Evolutionary conservation across 2,329 filamentous ascomycete species (phyloP), one percentile per base, ranked within the genome.

Genomic region (Nigrograna mackinnonii): DNA sequence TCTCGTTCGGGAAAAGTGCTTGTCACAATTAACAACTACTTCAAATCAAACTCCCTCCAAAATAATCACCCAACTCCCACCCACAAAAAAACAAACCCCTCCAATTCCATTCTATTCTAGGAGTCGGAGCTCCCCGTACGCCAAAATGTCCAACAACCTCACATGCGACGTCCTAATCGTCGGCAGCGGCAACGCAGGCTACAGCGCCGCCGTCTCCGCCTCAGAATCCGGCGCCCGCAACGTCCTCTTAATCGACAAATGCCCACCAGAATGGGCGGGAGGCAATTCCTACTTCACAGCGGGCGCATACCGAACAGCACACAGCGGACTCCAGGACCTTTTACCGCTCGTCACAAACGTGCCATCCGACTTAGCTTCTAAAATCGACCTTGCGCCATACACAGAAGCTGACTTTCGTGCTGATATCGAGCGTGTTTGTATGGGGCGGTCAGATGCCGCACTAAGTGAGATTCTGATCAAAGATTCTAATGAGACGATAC

Each of bases 221-320:
- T 71, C 72, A 1, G 64, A 83, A 47, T 54, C 68, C 37, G 73
- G 76, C 4, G 71, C 71, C 3, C 44, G 49, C 18, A 53, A 61
- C 0, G 75, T 85, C 3, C 55, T 83, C 1, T 59, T 86, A 12
- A 72, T 86, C 40, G 83, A 86, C 52, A 84, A 82, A 60, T 78
- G 76, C 31, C 81, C 82, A 0, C 55, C 74, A 39, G 62, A 72
- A 4, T 84, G 81, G 78, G 79, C 76, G 0, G 84, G 83, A 11
- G 83, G 83, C 1, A 86, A 86, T 55, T 75, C 75, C 0, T 85
- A 78, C 55, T 86, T 85, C 67, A 86, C 83, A 0, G 83, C 84
- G 0, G 84, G 82, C 1, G 83, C 82, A 2, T 84, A 79, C 57
- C 77, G 85, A 5, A 81, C 76, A 1, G 74, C 70, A 1, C 80